Base-by-base conservation (phyloP, 805 yeast genomes). In the Scheffersomyces spartinae region DNA sequence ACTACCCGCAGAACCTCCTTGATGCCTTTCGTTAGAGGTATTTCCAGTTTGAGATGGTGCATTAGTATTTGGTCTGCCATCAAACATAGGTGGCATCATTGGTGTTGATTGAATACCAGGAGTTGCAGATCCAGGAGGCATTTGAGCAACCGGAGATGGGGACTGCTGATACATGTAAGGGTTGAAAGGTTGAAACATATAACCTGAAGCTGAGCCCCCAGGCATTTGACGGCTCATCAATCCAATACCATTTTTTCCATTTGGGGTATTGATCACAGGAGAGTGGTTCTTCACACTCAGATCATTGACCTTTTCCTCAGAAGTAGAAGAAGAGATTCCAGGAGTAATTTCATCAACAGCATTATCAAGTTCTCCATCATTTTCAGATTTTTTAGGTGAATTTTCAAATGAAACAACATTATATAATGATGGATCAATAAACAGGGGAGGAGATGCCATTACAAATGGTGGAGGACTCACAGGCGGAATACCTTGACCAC, bases 111-210 rank as follows among this genome's bases (percentile, higher is more conserved):
- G 11, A n/a, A 13, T 14, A 6, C 11, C 9, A 7, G 10, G 9
- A 3, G 19, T 9, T 6, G 23, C 20, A 11, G 7, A 7, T 9
- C 20, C 11, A 4, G 11, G n/a, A 14, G 32, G 27, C 3, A 27
- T n/a, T n/a, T n/a, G n/a, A n/a, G n/a, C n/a, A n/a, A n/a, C n/a
- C n/a, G n/a, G n/a, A n/a, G 44, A 43, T 9, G 54, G 47, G 17
- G 54, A 32, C 18, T 39, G 52, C 7, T 47, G 55, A 29, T 49
- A 55, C 39, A 52, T 40, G 38, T 68, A 69, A 1, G 74, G 71
- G 31, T 45, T 52, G 35, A 68, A 71, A 0, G 69, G 63, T 13
- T 66, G 69, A 42, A 66, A 60, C 56, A 67, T 53, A 9, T 17
- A 9, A 17, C 18, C 7, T 2, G 59, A 44, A 1, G 47, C 45